Percentiles rank a stretch among this genome's conserved stretches.
Evolutionary conservation across 306 rosid genomes (phyloP).

Genomic region (Biancaea sappan): DNA sequence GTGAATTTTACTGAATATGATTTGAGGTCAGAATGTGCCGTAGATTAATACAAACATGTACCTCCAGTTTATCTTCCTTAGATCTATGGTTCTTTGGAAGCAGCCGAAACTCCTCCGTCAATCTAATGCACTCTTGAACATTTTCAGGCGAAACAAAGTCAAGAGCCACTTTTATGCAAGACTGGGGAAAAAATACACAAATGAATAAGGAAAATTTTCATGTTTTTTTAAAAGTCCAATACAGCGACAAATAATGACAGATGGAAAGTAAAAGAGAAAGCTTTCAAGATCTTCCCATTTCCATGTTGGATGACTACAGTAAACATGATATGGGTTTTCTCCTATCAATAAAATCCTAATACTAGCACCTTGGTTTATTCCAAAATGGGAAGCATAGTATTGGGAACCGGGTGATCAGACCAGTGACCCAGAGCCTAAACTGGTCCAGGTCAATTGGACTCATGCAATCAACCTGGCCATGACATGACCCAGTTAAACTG

Average conservation of each 20-base stretch:
- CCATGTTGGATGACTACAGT: neutral
- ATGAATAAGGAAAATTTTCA: constrained; percentile 11
- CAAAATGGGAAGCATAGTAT: too few species aligned
- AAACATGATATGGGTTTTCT: too few species aligned
- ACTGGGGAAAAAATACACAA: constrained; percentile 40
- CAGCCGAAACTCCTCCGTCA: constrained; percentile 63
- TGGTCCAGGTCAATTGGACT: too few species aligned
- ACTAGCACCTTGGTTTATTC: too few species aligned
- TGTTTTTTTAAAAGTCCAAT: neutral
- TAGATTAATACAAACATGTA: constrained; percentile 32
- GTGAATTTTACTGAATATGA: neutral
- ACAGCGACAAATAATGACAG: neutral
- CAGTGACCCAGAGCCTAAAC: too few species aligned
- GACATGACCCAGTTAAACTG: too few species aligned
- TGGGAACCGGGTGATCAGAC: too few species aligned
- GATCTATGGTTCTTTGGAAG: constrained; percentile 63
- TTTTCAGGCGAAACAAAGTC: constrained; percentile 72
- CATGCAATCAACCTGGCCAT: too few species aligned
- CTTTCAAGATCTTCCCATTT: neutral
- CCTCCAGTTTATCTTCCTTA: constrained; percentile 73
- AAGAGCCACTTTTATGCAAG: constrained; percentile 71
- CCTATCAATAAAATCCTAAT: too few species aligned
- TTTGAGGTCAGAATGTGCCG: constrained; percentile 19
- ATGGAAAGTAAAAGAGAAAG: neutral
- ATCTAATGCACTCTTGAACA: constrained; percentile 55